A percentile compares a stretch with the other conserved stretches of the same genome.
Conservation (phyloP, 352 stramenopile genomes). For the Aphanomyces invadans region DNA sequence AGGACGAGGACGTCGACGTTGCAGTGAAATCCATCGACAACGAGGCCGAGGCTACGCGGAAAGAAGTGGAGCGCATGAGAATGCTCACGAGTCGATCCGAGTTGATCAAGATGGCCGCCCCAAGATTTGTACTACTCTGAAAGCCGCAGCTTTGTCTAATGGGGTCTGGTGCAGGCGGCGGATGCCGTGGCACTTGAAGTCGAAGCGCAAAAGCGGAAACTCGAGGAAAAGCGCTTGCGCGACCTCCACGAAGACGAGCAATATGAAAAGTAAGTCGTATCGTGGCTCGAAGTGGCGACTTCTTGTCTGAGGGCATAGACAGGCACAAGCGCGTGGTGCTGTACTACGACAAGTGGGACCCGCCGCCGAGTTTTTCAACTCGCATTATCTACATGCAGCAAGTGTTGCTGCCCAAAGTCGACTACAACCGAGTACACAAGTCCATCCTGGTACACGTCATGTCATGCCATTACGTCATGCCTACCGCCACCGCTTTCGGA, state of each 20-base stretch:
- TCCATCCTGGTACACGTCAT: constrained; percentile 41
- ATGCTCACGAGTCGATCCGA: constrained; percentile 47
- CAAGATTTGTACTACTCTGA: constrained; percentile 29
- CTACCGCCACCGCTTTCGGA: not conserved
- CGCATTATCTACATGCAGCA: constrained; percentile 79
- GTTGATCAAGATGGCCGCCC: constrained; percentile 44
- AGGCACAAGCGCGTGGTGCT: constrained; percentile 52
- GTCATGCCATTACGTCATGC: too few relatives aligned
- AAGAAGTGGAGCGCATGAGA: constrained; percentile 27
- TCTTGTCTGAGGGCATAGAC: not conserved
- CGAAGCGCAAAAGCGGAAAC: constrained; percentile 38
- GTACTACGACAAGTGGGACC: constrained; percentile 87
- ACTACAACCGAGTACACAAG: constrained; percentile 60
- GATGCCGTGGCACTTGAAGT: constrained; percentile 38
- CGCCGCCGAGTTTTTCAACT: constrained; percentile 69
- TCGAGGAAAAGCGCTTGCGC: constrained; percentile 38
- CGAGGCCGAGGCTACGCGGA: constrained; percentile 17
- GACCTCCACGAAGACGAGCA: constrained; percentile 42
- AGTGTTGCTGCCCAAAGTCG: constrained; percentile 64
- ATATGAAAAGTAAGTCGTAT: constrained; percentile 40
- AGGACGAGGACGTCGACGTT: constrained; percentile 30
- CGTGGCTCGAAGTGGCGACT: too few relatives aligned
- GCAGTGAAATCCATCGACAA: constrained; percentile 22
- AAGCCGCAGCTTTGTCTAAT: not conserved
- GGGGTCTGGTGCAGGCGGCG: constrained; percentile 29